phyloP scores from a whole-genome alignment of 2,329 filamentous ascomycete species.

The Colletotrichum lupini region DNA sequence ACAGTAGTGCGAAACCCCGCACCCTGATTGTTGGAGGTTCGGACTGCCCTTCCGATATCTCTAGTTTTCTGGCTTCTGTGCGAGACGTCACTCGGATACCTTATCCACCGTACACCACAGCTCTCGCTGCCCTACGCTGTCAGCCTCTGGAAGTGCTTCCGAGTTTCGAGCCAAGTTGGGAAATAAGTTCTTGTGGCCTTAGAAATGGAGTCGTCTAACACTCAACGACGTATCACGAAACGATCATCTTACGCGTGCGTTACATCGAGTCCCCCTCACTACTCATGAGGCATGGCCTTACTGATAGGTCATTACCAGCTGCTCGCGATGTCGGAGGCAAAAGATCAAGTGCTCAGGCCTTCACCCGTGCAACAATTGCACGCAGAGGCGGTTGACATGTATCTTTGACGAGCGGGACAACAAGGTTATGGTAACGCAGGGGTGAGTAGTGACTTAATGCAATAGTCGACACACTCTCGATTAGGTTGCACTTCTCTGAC shows the following conservation, averaged over 20 bases:
- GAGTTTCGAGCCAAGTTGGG: neutral
- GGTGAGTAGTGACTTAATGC: neutral
- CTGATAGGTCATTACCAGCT: neutral
- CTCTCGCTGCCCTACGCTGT: neutral
- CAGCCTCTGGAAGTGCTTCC: neutral
- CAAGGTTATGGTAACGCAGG: constrained; percentile 31
- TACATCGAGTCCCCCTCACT: neutral
- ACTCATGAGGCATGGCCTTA: neutral
- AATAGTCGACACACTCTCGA: neutral
- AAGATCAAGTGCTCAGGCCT: constrained; percentile 31
- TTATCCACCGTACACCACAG: neutral
- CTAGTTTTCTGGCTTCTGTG: neutral
- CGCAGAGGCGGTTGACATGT: constrained; percentile 25
- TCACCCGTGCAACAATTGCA: constrained; percentile 32
- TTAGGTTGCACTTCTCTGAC: neutral
- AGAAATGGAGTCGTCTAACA: constrained; percentile 25
- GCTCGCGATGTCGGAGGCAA: constrained; percentile 32
- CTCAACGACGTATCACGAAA: constrained; percentile 24
- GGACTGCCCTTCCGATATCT: constrained; percentile 6
- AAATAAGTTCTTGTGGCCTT: neutral
- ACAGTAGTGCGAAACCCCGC: constrained; percentile 7
- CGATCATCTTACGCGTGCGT: constrained; percentile 25
- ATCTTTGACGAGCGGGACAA: constrained; percentile 30
- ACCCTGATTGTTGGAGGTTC: neutral
- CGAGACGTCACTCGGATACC: neutral